Percentiles rank a stretch among this genome's conserved stretches.
Conservation (phyloP, 495 filamentous ascomycete species). For the Aspergillus olivimuriae region DNA sequence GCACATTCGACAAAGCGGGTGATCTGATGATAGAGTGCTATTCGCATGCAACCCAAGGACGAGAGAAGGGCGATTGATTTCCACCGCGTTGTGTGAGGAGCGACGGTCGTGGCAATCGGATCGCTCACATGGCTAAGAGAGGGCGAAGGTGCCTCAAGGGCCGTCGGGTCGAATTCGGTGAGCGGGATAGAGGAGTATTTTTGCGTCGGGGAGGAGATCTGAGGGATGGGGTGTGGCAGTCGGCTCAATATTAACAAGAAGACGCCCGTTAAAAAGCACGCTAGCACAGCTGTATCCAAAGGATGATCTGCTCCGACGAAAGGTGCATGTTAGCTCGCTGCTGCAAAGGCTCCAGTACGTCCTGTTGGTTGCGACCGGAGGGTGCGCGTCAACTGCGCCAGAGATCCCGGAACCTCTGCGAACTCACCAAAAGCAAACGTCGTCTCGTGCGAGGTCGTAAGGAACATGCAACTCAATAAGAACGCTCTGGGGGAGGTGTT, state of each 20-base stretch:
- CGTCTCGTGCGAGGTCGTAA: constrained; percentile 29
- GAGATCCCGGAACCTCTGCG: no score
- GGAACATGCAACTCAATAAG: constrained; percentile 28
- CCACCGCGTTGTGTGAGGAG: constrained; percentile 16
- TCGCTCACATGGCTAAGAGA: constrained; percentile 9
- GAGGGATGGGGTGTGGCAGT: constrained; percentile 16
- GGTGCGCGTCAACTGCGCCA: no score
- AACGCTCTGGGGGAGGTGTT: constrained; percentile 23
- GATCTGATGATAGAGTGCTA: constrained; percentile 33
- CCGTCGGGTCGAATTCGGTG: constrained; percentile 10
- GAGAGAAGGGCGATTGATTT: constrained; percentile 21
- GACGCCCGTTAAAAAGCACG: constrained; percentile 30
- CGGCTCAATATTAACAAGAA: constrained; percentile 27
- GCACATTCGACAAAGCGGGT: constrained; percentile 36
- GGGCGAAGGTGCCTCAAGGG: constrained; percentile 11
- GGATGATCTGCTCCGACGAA: constrained; percentile 29
- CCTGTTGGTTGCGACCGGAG: no score
- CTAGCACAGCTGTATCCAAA: constrained; percentile 29
- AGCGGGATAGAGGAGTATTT: constrained; percentile 20
- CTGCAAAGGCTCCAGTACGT: neutral
- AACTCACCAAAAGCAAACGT: constrained; percentile 40
- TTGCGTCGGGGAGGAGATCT: constrained; percentile 6
- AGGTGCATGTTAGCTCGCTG: neutral
- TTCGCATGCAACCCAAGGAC: constrained; percentile 28
- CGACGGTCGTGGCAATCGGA: neutral